Percentiles rank a stretch among this genome's conserved stretches.
phyloP scores from a whole-genome alignment of 2,329 filamentous ascomycete species.

The Pestalotiopsis sp. region DNA sequence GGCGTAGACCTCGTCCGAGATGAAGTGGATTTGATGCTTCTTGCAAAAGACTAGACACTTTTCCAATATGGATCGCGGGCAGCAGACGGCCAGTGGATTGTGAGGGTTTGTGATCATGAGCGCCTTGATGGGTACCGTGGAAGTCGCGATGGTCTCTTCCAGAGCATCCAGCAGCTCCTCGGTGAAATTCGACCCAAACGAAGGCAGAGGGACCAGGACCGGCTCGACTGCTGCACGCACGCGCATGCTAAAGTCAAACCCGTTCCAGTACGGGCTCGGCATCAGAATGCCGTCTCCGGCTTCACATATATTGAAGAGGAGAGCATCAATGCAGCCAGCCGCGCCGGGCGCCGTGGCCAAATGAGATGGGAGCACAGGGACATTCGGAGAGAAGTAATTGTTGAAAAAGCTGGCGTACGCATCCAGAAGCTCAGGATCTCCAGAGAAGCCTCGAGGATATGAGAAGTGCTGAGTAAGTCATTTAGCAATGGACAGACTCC shows the following conservation, averaged over 20 bases:
- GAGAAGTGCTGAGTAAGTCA: neutral
- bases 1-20: slow-evolving; percentile 3
- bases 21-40: neutral
- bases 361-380: neutral
- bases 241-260: neutral
- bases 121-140: neutral
- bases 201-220: neutral
- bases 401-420: neutral
- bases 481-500: neutral
- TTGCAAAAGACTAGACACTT: neutral
- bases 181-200: neutral
- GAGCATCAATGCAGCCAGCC: neutral
- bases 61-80: neutral
- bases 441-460: neutral
- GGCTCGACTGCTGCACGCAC: neutral
- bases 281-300: slow-evolving; percentile 3
- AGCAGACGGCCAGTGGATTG: neutral
- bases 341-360: neutral
- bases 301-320: neutral
- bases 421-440: neutral
- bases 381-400: neutral
- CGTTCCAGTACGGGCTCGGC: neutral
- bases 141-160: neutral
- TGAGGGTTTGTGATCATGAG: neutral
- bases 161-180: neutral